Percentiles rank a stretch among this genome's conserved stretches.
These are phyloP conservation scores for Collybiopsis confluens DNA, from an alignment of 768 basidiomycete genomes.

Conservation along the genomic window DNA sequence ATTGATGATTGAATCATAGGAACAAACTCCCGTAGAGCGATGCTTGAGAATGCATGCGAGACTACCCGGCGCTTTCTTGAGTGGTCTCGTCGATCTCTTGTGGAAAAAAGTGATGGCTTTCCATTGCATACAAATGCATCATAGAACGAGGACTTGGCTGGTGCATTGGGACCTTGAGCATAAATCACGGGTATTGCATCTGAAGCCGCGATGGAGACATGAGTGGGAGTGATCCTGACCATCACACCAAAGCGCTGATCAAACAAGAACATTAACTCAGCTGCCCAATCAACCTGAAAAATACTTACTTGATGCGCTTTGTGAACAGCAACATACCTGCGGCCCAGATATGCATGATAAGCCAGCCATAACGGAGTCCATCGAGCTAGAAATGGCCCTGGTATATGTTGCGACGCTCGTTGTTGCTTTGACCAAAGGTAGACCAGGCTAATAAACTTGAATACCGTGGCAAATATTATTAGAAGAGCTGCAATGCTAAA, in stretches of 20 bases:
- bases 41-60: constrained; percentile 26
- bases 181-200: constrained; percentile 25
- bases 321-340: constrained; percentile 25
- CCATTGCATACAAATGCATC: constrained; percentile 23
- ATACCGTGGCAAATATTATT: too few species aligned
- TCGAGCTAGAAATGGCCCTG: constrained; percentile 25
- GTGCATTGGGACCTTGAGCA: constrained; percentile 25
- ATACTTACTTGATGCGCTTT: constrained; percentile 21
- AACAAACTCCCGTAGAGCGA: constrained; percentile 16
- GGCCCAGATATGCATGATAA: constrained; percentile 24
- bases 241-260: constrained; percentile 23
- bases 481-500: too few species aligned
- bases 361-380: constrained; percentile 28
- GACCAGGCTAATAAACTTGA: too few species aligned
- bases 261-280: background rate
- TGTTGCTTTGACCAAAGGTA: too few species aligned
- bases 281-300: too few species aligned
- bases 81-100: constrained; percentile 26
- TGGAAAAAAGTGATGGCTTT: constrained; percentile 27
- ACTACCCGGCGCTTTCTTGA: constrained; percentile 25
- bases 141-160: constrained; percentile 28
- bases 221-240: constrained; percentile 28
- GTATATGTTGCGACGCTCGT: constrained; percentile 12
- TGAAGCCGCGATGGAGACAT: constrained; percentile 26
- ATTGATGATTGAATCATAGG: constrained; percentile 17